Evolutionary conservation across 2,329 filamentous ascomycete species (phyloP), one percentile per base, ranked within the genome.

Genomic region (Zopfia rhizophila): DNA sequence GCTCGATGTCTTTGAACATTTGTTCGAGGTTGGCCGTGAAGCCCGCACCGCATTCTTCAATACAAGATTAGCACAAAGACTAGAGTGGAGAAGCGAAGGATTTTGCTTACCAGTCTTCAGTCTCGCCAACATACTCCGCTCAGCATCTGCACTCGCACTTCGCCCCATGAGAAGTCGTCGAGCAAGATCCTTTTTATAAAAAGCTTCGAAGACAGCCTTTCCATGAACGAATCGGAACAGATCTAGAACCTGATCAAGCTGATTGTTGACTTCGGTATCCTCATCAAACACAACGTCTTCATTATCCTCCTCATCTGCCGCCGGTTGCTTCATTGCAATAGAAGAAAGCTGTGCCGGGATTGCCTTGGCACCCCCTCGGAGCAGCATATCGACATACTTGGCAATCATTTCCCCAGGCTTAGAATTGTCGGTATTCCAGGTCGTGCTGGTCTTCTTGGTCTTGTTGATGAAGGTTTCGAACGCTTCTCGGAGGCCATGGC

Each of bases 331-430:
- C 51, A 82, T 82, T 27, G 72, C 69, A 56, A 63, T 62, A 1
- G 86, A 83, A 1, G 86, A 76, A 7, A 93, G 77, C 16, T 84
- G 82, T 31, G 85, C 81, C 1, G 90, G 90, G 7, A 95, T 82
- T 0, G 88, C 87, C 70, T 95, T 97, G 33, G 93, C 80, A 1
- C 94, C 95, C 37, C 91, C 91, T 43, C 91, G 86, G 22, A 99
- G 81, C 14, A 99, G 79, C 75, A 89, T 81, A 72, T 99, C 94
- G 51, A 99, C 89, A 62, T 97, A 92, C 72, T 97, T 97, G 21
- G 94, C 95, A 59, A 97, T 95, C 92, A 97, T 96, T 76, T 99
- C 94, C 37, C 93, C 94, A 11, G 96, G 91, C 78, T 96, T 97
- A 13, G 91, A 91, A 44, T 92, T 95, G 44, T 91, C 88, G 0